Evolutionary conservation across 1,139 yeast species (phyloP).

Genomic region (Debaryomyces udenii): DNA sequence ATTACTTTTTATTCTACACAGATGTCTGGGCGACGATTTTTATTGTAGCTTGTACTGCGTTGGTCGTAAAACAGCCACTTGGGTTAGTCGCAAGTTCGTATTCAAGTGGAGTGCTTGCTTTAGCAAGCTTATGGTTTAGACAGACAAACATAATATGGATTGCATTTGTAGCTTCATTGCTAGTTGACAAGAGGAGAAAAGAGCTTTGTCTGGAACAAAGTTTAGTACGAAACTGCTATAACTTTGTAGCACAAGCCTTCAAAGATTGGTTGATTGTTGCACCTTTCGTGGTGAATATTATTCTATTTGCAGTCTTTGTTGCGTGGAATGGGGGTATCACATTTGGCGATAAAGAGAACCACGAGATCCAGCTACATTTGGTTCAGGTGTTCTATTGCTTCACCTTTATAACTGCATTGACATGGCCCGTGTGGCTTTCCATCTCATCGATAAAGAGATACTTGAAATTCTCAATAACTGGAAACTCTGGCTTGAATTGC

Average conservation of each 20-base stretch:
- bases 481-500: conserved; percentile 21
- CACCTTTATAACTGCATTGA: conserved; percentile 60
- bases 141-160: conserved; percentile 94
- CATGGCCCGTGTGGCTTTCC: conserved; percentile 72
- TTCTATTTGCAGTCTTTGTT: conserved; percentile 58
- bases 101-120: conserved; percentile 50
- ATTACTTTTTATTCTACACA: conserved; percentile 80
- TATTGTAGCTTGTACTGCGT: conserved; percentile 49
- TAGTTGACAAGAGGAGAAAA: conserved; percentile 51
- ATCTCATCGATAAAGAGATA: conserved; percentile 39
- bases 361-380: conserved; percentile 66
- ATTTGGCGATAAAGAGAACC: conserved; percentile 88
- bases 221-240: conserved; percentile 10
- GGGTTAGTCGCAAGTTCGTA: conserved; percentile 19
- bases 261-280: conserved; percentile 31
- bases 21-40: conserved; percentile 89
- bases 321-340: conserved; percentile 75
- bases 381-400: conserved; percentile 84
- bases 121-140: conserved; percentile 69
- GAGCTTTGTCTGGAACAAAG: conserved; percentile 3
- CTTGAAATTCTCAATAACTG: conserved; percentile 27
- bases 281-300: conserved; percentile 59
- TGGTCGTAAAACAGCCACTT: conserved; percentile 32
- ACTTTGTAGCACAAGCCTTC: conserved; percentile 14
- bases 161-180: conserved; percentile 57